phyloP scores from a whole-genome alignment of 805 yeast species.

The Ascoidea tarda region DNA sequence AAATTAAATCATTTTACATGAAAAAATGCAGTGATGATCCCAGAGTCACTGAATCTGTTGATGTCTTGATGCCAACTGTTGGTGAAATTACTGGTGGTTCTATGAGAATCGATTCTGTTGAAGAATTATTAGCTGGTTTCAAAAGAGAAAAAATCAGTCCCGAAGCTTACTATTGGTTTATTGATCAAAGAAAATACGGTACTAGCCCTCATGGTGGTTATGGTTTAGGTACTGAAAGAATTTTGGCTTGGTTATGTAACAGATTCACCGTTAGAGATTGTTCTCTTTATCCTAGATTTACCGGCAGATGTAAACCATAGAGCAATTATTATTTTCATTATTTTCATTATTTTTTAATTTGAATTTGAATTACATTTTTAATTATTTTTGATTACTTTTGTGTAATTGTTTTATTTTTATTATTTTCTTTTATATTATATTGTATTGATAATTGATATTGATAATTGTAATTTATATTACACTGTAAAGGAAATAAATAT shows the following conservation, averaged over 20 bases:
- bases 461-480: no score
- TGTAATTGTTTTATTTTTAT: not conserved
- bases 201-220: constrained; percentile 98
- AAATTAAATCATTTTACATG: constrained; percentile 97
- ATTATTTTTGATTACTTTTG: not conserved
- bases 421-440: not conserved
- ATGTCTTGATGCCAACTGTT: constrained; percentile 96
- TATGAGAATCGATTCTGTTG: constrained; percentile 80
- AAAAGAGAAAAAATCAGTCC: constrained; percentile 83
- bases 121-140: constrained; percentile 81
- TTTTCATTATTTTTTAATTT: not conserved
- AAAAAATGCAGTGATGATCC: constrained; percentile 79
- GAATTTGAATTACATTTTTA: not conserved
- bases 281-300: constrained; percentile 91
- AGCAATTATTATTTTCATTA: not conserved
- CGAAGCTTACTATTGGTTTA: constrained; percentile 87
- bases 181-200: constrained; percentile 93
- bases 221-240: constrained; percentile 97
- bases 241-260: constrained; percentile 95
- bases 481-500: no score
- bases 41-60: constrained; percentile 95
- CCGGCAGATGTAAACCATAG: constrained; percentile 95
- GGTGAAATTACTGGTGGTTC: constrained; percentile 99
- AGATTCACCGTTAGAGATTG: constrained; percentile 98
- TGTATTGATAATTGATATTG: no score